A percentile compares a stretch with the other conserved stretches of the same genome.
These are phyloP conservation scores for Hanseniaspora thailandica DNA, from an alignment of 805 yeast genomes.

Conservation along the genomic window DNA sequence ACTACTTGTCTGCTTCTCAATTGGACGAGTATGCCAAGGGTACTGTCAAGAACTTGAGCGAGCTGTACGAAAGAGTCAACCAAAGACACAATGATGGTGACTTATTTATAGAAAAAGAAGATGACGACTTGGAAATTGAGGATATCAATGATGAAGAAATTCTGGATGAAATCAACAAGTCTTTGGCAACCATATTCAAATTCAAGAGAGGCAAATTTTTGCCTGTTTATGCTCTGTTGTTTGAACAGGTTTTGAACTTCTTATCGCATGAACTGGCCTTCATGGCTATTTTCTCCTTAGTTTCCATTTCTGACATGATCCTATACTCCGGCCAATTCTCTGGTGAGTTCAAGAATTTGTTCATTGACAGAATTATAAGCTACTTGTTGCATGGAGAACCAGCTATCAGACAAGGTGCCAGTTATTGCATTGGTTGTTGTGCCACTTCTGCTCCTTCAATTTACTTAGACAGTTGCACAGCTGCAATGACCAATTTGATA, in stretches of 20 bases:
- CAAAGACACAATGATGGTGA: constrained; percentile 67
- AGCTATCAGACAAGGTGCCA: constrained; percentile 74
- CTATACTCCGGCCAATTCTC: constrained; percentile 69
- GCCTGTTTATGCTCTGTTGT: constrained; percentile 50
- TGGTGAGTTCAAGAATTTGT: constrained; percentile 49
- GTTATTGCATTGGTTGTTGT: constrained; percentile 72
- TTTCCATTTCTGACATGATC: constrained; percentile 66
- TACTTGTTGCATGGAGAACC: constrained; percentile 56
- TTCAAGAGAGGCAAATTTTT: constrained; percentile 46
- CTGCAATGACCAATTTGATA: constrained; percentile 63
- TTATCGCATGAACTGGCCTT: constrained; percentile 57
- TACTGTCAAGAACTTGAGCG: constrained; percentile 49
- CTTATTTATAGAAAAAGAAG: constrained; percentile 77
- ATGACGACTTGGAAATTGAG: constrained; percentile 53
- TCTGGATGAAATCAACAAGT: constrained; percentile 71
- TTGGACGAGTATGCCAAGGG: constrained; percentile 47
- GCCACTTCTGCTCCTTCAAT: constrained; percentile 66
- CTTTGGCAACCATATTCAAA: constrained; percentile 59
- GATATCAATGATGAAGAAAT: constrained; percentile 84
- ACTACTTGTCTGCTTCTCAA: constrained; percentile 45
- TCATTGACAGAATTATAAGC: constrained; percentile 52
- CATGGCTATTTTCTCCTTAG: constrained; percentile 63
- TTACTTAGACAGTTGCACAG: constrained; percentile 51
- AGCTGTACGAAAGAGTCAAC: constrained; percentile 57
- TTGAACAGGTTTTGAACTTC: constrained; percentile 47